A percentile compares a stretch with the other conserved stretches of the same genome.
Evolutionary conservation across 106 monocot genomes (phyloP).

Genomic region (Agapanthus africanus): DNA sequence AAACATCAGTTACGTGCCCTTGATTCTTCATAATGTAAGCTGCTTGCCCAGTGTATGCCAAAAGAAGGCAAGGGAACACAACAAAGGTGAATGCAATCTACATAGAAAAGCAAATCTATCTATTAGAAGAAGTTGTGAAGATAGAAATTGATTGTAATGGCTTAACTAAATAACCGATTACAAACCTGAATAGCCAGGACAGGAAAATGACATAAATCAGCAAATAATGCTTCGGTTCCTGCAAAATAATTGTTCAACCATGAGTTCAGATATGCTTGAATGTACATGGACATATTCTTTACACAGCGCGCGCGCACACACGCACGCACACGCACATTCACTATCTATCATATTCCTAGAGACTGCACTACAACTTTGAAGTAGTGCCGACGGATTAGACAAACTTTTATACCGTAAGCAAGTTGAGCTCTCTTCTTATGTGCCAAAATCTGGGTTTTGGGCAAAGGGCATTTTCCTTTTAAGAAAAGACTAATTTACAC

Average conservation of each 20-base stretch:
- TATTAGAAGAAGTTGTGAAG: not conserved
- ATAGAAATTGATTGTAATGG: too few species aligned
- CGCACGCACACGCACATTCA: too few species aligned
- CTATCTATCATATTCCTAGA: not conserved
- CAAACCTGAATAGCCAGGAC: constrained; percentile 45
- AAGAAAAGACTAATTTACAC: too few species aligned
- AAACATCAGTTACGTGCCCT: constrained; percentile 55
- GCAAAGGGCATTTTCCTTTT: too few species aligned
- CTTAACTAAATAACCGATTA: too few species aligned
- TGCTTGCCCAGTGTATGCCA: constrained; percentile 83
- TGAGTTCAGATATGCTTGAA: too few species aligned
- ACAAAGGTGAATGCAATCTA: constrained; percentile 63
- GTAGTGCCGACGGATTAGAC: not conserved
- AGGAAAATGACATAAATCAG: constrained; percentile 45
- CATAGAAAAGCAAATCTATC: too few species aligned
- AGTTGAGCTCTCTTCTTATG: too few species aligned
- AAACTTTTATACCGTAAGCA: not conserved
- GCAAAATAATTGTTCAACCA: constrained; percentile 2
- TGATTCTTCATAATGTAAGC: constrained; percentile 64
- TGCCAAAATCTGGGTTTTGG: too few species aligned
- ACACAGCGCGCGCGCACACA: too few species aligned
- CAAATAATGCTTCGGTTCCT: constrained; percentile 55
- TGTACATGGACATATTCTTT: too few species aligned
- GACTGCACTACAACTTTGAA: not conserved
- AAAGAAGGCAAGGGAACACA: constrained; percentile 81